Conservation (phyloP, 306 rosid species). For the Trichosanthes truncata region DNA sequence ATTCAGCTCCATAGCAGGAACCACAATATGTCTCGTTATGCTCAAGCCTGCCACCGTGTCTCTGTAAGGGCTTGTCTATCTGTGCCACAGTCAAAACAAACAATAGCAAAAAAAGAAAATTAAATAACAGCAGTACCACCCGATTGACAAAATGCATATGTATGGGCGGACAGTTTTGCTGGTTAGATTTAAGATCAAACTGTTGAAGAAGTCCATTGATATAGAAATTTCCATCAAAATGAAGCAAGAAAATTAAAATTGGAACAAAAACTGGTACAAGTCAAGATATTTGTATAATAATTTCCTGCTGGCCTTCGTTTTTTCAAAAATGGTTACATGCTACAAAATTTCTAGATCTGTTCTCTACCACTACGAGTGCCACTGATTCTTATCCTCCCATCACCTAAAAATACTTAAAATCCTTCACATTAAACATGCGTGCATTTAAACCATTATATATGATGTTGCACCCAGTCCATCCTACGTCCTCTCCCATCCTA, state of each 20-base stretch:
- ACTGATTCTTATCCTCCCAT: background rate
- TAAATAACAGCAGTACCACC: background rate
- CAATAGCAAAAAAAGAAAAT: constrained; percentile 12
- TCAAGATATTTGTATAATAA: background rate
- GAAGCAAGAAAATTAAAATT: background rate
- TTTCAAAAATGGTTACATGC: background rate
- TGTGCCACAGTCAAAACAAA: constrained; percentile 23
- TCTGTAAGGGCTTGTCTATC: constrained; percentile 92
- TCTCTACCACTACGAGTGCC: background rate
- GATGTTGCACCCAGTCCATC: background rate
- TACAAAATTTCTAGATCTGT: background rate
- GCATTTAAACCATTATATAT: background rate
- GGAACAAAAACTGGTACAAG: background rate
- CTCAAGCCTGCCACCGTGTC: constrained; percentile 97
- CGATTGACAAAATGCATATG: background rate
- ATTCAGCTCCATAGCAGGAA: constrained; percentile 90
- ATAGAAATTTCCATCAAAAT: background rate
- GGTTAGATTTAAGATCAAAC: background rate
- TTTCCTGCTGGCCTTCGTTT: background rate
- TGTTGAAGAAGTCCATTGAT: background rate
- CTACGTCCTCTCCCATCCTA: background rate
- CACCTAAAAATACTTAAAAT: background rate
- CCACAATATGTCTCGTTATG: constrained; percentile 98
- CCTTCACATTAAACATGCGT: background rate
- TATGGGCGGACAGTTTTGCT: background rate